Base-by-base conservation (phyloP, 352 stramenopile genomes). In the Thalassiosira livingstoniorum region DNA sequence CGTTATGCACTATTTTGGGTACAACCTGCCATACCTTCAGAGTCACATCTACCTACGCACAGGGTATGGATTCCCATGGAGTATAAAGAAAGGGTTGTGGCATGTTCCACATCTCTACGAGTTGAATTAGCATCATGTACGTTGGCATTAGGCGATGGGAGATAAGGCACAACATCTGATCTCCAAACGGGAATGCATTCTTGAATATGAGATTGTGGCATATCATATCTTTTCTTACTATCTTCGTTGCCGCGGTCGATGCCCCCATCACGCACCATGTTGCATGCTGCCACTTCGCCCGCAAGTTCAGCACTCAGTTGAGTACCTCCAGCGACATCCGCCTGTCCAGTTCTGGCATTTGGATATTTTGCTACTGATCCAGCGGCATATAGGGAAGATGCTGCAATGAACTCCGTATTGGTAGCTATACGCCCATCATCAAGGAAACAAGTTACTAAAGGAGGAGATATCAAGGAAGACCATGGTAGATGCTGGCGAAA, bases 341-440 rank as follows among this genome's bases (percentile, higher is more conserved):
- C 78, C 43, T 88, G 61, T 21, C 90, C 90, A 29, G 85, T 93
- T 11, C 64, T 61, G 10, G 57, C 57, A 82, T 92, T 92, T 2
- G 87, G 86, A 86, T 87, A 92, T 69, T 88, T 89, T 27, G 90
- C 88, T 2, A 91, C 89, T n/a, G 84, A 88, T 55, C 90, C 90
- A 34, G 90, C 90, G 25, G 88, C 88, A 69, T 87, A 94, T 4
- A 94, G 73, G 21, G 72, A 76, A 3, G 82, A 90, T 18, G 88
- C 88, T 27, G 83, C 90, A 64, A 57, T 53, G 7, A 92, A 85
- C 74, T 94, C 90, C 3, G 86, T 34, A 63, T 89, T 86, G n/a
- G 89, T 86, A n/a, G 68, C 66, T 31, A 93, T 72, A 45, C 87
- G 58, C 27, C 90, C 90, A 78, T 94, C 90, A 42, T 94, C 90